Conservation (phyloP, 805 yeast genomes). For the Cyberlindnera xishuangbannaensis region DNA sequence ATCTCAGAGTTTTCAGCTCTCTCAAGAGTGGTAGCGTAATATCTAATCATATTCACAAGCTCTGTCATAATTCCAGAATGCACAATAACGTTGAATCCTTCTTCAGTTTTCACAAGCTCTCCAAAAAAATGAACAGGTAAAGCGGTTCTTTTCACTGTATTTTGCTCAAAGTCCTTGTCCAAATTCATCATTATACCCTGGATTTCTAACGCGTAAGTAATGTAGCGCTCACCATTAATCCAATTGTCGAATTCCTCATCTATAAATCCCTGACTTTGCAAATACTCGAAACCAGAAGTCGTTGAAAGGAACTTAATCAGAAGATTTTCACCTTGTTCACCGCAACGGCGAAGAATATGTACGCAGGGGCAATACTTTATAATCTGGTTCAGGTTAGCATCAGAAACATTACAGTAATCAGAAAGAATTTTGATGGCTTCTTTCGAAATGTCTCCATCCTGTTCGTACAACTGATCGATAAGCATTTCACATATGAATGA, state of each 20-base stretch:
- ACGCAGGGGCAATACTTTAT: constrained; percentile 53
- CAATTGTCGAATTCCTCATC: constrained; percentile 63
- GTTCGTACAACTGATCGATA: constrained; percentile 67
- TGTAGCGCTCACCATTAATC: constrained; percentile 42
- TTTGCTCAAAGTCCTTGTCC: constrained; percentile 15
- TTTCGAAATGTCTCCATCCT: constrained; percentile 47
- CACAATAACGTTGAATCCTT: constrained; percentile 62
- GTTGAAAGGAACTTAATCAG: constrained; percentile 60
- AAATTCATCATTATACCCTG: constrained; percentile 33
- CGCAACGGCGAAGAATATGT: constrained; percentile 19
- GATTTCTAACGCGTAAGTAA: constrained; percentile 41
- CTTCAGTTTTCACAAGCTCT: constrained; percentile 71
- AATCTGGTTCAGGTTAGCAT: constrained; percentile 42
- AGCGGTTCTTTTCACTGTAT: constrained; percentile 9
- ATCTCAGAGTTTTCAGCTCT: constrained; percentile 21
- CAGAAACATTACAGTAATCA: constrained; percentile 46
- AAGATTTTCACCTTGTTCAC: constrained; percentile 41
- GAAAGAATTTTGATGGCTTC: constrained; percentile 51
- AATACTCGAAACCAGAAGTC: constrained; percentile 62
- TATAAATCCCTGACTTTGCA: constrained; percentile 54
- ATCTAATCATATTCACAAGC: constrained; percentile 31
- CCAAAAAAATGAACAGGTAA: constrained; percentile 72
- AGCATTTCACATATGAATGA: constrained; percentile 41
- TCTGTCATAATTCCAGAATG: constrained; percentile 41
- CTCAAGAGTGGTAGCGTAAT: constrained; percentile 25